Evolutionary conservation across 164 flowering plant genomes (phyloP).

Genomic region (Dillenia suffruticosa): DNA sequence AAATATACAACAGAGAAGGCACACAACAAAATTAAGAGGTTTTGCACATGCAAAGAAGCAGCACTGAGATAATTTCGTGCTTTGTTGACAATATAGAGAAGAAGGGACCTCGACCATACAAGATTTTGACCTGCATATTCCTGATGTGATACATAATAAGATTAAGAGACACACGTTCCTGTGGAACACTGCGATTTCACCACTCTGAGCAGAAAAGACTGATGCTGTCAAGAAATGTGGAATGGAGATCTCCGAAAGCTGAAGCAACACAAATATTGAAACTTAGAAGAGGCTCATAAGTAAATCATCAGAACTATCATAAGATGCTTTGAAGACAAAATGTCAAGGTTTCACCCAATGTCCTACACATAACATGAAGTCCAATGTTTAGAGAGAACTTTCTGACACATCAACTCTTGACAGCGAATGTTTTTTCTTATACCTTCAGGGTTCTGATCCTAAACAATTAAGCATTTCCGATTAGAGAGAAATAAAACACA

Average conservation of each 20-base stretch:
- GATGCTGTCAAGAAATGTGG: conserved; percentile 90
- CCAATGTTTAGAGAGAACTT: too few species aligned
- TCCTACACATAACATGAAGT: too few species aligned
- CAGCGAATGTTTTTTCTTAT: too few species aligned
- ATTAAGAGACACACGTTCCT: conserved; percentile 59
- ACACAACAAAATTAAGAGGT: too few species aligned
- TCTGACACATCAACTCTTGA: too few species aligned
- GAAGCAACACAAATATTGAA: conserved; percentile 8
- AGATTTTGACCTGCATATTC: conserved; percentile 88
- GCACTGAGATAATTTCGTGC: neutral
- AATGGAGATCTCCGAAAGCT: conserved; percentile 81
- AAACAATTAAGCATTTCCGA: too few species aligned
- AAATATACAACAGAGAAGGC: too few species aligned
- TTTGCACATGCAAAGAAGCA: too few species aligned
- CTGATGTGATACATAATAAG: conserved; percentile 55
- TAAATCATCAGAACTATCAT: too few species aligned
- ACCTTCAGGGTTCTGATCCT: neutral
- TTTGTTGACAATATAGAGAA: conserved; percentile 3
- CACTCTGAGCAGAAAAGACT: conserved; percentile 78
- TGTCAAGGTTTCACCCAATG: too few species aligned
- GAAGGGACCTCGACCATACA: conserved; percentile 54
- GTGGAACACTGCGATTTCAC: conserved; percentile 47
- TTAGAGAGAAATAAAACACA: too few species aligned
- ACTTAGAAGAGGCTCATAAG: too few species aligned
- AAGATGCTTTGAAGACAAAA: neutral